Percentiles rank a stretch among this genome's conserved stretches.
phyloP scores from a whole-genome alignment of 352 stramenopile species.

The Globisporangium mamillatum region DNA sequence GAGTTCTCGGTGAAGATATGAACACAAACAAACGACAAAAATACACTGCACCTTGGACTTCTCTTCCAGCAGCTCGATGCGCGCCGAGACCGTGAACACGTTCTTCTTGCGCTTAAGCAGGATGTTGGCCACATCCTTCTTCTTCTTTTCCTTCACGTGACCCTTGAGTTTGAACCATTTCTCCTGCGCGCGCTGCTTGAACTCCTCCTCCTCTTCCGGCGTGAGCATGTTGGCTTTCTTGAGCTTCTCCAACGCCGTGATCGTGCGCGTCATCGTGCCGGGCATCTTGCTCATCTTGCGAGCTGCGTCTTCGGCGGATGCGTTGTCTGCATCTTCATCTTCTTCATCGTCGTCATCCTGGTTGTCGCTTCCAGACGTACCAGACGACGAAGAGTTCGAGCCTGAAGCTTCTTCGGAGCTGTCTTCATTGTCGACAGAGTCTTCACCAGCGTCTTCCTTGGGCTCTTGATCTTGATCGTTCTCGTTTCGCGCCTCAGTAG shows the following conservation, averaged over 20 bases:
- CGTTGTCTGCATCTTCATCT: not conserved
- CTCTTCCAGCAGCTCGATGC: constrained; percentile 70
- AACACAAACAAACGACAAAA: no score
- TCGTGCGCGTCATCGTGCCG: constrained; percentile 46
- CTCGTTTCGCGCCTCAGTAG: not conserved
- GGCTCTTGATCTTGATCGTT: not conserved
- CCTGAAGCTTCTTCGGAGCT: constrained; percentile 1
- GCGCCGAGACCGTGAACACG: constrained; percentile 69
- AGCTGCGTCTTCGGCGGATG: not conserved
- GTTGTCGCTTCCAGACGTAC: constrained; percentile 3
- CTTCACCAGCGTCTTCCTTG: not conserved
- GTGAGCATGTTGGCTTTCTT: constrained; percentile 60
- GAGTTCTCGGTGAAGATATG: not conserved
- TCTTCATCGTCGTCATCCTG: not conserved
- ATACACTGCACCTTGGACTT: constrained; percentile 42
- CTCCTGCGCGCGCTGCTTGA: constrained; percentile 57
- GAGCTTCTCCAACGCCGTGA: constrained; percentile 66
- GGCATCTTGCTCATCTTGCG: constrained; percentile 1
- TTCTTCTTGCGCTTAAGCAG: constrained; percentile 80
- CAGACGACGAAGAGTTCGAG: constrained; percentile 3
- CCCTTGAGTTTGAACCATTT: constrained; percentile 75
- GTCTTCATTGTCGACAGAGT: not conserved
- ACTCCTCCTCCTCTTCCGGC: constrained; percentile 51
- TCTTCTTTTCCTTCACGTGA: constrained; percentile 75
- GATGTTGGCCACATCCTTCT: constrained; percentile 73